phyloP scores from a whole-genome alignment of 192 early-diverging fungal species.

The Linnemannia zychae region DNA sequence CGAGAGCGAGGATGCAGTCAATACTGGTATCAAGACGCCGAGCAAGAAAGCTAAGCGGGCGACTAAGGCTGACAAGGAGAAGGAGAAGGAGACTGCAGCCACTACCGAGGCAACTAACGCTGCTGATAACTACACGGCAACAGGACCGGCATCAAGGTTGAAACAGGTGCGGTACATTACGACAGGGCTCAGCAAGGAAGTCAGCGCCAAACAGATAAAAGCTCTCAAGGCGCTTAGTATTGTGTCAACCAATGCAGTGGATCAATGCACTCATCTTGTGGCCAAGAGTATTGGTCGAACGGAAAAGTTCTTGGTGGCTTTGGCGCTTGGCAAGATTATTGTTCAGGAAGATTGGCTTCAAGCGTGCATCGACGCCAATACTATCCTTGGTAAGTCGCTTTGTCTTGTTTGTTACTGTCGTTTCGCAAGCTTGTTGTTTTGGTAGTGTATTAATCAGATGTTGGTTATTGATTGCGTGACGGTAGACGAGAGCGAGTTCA shows the following conservation, averaged over 20 bases:
- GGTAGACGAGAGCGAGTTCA: conserved; percentile 32
- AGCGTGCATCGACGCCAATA: conserved; percentile 49
- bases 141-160: conserved; percentile 9
- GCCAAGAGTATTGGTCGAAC: conserved; percentile 67
- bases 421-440: too few species aligned
- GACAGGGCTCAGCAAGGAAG: conserved; percentile 64
- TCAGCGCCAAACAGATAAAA: conserved; percentile 47
- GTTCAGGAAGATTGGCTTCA: conserved; percentile 48
- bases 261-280: conserved; percentile 71
- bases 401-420: not conserved
- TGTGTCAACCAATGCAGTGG: conserved; percentile 60
- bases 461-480: too few species aligned
- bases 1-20: not conserved
- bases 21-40: conserved; percentile 3
- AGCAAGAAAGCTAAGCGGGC: conserved; percentile 15
- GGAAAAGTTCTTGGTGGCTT: conserved; percentile 62
- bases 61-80: conserved; percentile 31
- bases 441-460: too few species aligned
- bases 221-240: conserved; percentile 67
- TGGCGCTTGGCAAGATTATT: conserved; percentile 39
- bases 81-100: not conserved
- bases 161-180: conserved; percentile 39
- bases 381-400: conserved; percentile 30
- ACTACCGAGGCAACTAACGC: not conserved
- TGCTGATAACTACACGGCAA: not conserved